Conservation (phyloP, 2,329 filamentous ascomycete species). For the Pochonia chlamydosporia region DNA sequence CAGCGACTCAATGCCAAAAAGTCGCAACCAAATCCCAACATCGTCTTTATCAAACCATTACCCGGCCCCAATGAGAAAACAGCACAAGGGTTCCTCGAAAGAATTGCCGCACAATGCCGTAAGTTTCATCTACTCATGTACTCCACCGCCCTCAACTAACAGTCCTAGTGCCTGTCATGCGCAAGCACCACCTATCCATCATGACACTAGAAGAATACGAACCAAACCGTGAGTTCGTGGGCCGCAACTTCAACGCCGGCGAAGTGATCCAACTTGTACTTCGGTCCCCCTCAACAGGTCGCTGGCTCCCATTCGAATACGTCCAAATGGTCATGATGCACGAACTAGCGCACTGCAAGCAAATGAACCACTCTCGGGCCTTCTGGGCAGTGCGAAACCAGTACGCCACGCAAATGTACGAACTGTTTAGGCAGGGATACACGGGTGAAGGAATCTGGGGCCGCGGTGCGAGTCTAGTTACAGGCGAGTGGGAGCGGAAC, state of each 20-base stretch:
- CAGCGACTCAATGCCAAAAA: slow-evolving; percentile 71
- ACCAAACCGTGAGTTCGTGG: slow-evolving; percentile 76
- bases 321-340: slow-evolving; percentile 97
- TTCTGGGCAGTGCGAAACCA: slow-evolving; percentile 77
- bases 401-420: slow-evolving; percentile 66
- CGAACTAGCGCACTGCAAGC: slow-evolving; percentile 79
- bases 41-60: slow-evolving; percentile 81
- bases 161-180: slow-evolving; percentile 59
- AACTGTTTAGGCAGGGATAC: slow-evolving; percentile 64
- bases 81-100: slow-evolving; percentile 66
- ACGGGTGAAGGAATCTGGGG: slow-evolving; percentile 83
- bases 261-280: slow-evolving; percentile 84
- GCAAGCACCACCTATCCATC: slow-evolving; percentile 56
- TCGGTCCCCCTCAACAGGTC: slow-evolving; percentile 55
- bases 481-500: slow-evolving; percentile 53
- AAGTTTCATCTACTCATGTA: slow-evolving; percentile 16
- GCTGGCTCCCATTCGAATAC: slow-evolving; percentile 76
- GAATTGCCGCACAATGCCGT: slow-evolving; percentile 76
- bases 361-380: slow-evolving; percentile 81
- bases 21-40: slow-evolving; percentile 68
- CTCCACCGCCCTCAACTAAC: not conserved
- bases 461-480: slow-evolving; percentile 56
- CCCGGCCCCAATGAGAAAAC: slow-evolving; percentile 55
- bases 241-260: slow-evolving; percentile 85
- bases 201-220: slow-evolving; percentile 75